Percentiles rank a stretch among this genome's conserved stretches.
Evolutionary conservation across 2,329 filamentous ascomycete species (phyloP).

Genomic region (Verticillium isaacii): DNA sequence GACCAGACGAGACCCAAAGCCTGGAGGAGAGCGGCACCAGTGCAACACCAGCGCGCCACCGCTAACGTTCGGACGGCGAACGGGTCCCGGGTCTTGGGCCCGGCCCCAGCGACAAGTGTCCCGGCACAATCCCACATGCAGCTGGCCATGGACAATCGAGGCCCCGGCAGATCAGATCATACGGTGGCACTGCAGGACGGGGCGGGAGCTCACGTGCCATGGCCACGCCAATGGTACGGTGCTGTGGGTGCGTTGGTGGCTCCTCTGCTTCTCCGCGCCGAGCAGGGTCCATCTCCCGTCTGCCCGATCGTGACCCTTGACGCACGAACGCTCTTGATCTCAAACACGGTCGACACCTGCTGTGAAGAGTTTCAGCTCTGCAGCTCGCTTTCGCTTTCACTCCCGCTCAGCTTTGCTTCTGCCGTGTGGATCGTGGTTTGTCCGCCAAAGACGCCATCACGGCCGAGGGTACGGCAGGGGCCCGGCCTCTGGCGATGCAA

Average conservation of each 20-base stretch:
- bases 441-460: background rate
- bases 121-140: background rate
- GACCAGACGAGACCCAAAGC: background rate
- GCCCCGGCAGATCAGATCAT: background rate
- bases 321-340: background rate
- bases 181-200: background rate
- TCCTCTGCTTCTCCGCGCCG: background rate
- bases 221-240: background rate
- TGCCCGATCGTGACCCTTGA: too few relatives aligned
- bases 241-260: too few relatives aligned
- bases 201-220: background rate
- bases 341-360: background rate
- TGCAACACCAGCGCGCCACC: background rate
- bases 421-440: background rate
- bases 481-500: background rate
- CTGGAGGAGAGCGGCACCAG: background rate
- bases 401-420: background rate
- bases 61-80: background rate
- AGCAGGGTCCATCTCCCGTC: background rate
- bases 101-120: background rate
- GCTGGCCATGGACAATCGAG: background rate
- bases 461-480: background rate
- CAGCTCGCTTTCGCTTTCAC: background rate
- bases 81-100: background rate
- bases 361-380: background rate